Conservation (phyloP, 2,329 filamentous ascomycete genomes). For the Diplodia intermedia region DNA sequence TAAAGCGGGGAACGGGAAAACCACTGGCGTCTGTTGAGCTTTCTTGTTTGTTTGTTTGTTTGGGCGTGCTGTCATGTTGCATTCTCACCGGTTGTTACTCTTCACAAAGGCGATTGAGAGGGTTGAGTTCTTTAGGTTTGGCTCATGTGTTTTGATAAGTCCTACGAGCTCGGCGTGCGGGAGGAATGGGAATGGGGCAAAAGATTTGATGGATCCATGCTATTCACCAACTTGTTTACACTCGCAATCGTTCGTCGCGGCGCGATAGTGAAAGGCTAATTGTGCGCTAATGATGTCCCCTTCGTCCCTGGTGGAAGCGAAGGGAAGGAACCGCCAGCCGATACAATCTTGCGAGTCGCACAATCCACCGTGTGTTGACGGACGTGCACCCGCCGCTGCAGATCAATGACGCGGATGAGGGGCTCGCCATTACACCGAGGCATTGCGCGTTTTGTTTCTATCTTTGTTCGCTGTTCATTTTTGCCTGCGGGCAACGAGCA, state of each 20-base stretch:
- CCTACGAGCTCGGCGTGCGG: constrained; percentile 2
- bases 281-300: not conserved
- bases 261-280: not conserved
- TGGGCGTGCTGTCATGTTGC: not conserved
- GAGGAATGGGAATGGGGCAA: constrained; percentile 2
- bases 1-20: constrained; percentile 5
- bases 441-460: not conserved
- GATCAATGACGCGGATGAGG: constrained; percentile 16
- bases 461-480: not conserved
- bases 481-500: constrained; percentile 2
- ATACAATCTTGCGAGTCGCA: not conserved
- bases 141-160: not conserved
- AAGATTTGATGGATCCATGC: not conserved
- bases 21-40: not conserved
- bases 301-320: too few relatives aligned
- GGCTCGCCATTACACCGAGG: constrained; percentile 1
- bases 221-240: not conserved
- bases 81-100: constrained; percentile 5
- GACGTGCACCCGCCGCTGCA: not conserved
- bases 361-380: not conserved
- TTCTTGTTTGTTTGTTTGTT: not conserved
- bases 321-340: too few relatives aligned
- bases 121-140: not conserved
- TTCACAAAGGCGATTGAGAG: not conserved
- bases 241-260: not conserved